Evolutionary conservation across 2,329 filamentous ascomycete genomes (phyloP), one percentile per base, ranked within the genome.

Genomic region (Lomentospora prolificans): DNA sequence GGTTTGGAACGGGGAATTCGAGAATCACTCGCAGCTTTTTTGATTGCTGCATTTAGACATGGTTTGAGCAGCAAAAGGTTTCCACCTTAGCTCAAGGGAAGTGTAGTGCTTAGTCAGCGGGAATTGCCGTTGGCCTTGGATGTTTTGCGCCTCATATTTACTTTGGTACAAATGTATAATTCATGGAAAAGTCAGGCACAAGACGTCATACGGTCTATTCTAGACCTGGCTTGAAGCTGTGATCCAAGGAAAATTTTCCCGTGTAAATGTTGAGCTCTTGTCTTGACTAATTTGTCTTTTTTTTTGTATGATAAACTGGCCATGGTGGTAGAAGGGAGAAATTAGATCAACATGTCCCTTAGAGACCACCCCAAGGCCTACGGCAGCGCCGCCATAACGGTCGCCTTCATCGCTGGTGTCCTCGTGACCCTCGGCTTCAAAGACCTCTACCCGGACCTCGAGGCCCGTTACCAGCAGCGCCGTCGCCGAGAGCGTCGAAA

Each of bases 351-450:
- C 59, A 85, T 85, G 82, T 79, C 81, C 60, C 67, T 84, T 56
- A 80, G 75, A 64, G 76, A 82, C 62, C 80, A 85, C 60, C 80
- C 81, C 25, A 78, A 76, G 65, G 78, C 76, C 59, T 85, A 85
- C 65, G 79, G 82, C 68, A 78, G 78, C 3, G 80, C 84, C 27
- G 89, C 86, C 59, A 68, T 90, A 44, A 76, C 82, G 57, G 72
- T 84, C 19, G 87, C 88, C 64, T 95, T 96, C 64, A 68, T 85
- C n/a, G 78, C 88, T 8, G 90, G 91, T 46, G 78, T 90, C 55
- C 73, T 90, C 53, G 69, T 91, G 56, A 90, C 89, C 0, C 71
- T 94, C 2, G 85, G 86, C 57, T 84, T 89, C 72, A 90, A 90
- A 69, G 87, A 92, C 66, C 69, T 91, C 36, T 91, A 90, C 63